phyloP scores from a whole-genome alignment of 768 basidiomycete genomes.

The Tricholomella constricta region DNA sequence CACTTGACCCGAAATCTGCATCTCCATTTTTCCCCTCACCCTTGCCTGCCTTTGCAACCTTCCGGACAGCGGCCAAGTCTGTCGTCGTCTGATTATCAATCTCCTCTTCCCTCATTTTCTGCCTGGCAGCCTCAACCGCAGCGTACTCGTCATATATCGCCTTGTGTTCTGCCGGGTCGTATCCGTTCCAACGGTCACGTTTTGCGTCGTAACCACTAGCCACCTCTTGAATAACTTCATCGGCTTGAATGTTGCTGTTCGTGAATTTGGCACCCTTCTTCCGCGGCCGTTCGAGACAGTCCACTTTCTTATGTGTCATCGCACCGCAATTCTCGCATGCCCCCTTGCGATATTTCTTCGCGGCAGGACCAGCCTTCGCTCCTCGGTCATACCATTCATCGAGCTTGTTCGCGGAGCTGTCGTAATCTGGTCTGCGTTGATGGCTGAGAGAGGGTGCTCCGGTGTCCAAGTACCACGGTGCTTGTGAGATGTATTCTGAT shows the following conservation, averaged over 20 bases:
- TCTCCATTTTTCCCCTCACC: slow-evolving; percentile 71
- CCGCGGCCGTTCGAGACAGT: slow-evolving; percentile 95
- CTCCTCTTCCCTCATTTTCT: slow-evolving; percentile 92
- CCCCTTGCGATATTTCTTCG: slow-evolving; percentile 96
- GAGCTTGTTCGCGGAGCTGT: slow-evolving; percentile 61
- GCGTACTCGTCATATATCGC: slow-evolving; percentile 92
- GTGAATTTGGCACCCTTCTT: slow-evolving; percentile 96
- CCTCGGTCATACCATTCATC: slow-evolving; percentile 94
- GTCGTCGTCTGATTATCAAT: slow-evolving; percentile 97
- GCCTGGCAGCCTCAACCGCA: slow-evolving; percentile 86
- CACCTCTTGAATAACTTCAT: slow-evolving; percentile 87
- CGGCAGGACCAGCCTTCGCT: slow-evolving; percentile 80
- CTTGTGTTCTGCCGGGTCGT: slow-evolving; percentile 87
- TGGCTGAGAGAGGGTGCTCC: slow-evolving; percentile 93
- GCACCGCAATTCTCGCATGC: slow-evolving; percentile 99
- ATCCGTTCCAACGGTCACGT: slow-evolving; percentile 98
- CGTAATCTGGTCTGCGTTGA: slow-evolving; percentile 81
- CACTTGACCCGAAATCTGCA: slow-evolving; percentile 94
- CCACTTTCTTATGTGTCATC: slow-evolving; percentile 87
- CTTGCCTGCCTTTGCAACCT: slow-evolving; percentile 91
- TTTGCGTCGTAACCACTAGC: slow-evolving; percentile 86
- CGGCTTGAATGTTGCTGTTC: slow-evolving; percentile 85
- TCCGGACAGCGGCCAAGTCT: slow-evolving; percentile 86
- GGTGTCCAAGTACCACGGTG: slow-evolving; percentile 98
- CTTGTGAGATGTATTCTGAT: slow-evolving; percentile 95